phyloP scores from a whole-genome alignment of 371 early-diverging fungal genomes.

The Blakeslea trispora region DNA sequence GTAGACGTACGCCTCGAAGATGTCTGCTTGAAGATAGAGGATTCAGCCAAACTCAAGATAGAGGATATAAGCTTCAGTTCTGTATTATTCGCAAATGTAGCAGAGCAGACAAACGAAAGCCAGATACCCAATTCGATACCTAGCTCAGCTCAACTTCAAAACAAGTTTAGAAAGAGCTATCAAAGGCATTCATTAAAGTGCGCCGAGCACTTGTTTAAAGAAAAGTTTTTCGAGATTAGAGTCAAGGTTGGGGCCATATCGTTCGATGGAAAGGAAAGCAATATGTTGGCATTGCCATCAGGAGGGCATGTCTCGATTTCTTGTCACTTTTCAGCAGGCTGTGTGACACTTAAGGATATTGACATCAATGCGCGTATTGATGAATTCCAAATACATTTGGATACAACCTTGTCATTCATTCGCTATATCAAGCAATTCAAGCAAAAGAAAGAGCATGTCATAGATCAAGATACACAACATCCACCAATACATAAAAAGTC shows the following conservation, averaged over 20 bases:
- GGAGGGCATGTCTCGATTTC: constrained; percentile 39
- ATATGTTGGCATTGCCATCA: constrained; percentile 34
- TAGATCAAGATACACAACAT: neutral
- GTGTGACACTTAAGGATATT: constrained; percentile 47
- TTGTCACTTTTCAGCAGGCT: constrained; percentile 52
- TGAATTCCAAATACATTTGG: constrained; percentile 3
- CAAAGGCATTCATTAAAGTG: constrained; percentile 51
- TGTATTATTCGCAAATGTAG: constrained; percentile 38
- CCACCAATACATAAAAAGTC: neutral
- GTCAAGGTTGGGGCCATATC: constrained; percentile 34
- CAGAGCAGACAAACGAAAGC: constrained; percentile 1
- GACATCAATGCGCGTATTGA: constrained; percentile 26
- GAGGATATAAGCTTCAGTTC: constrained; percentile 35
- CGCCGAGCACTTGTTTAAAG: constrained; percentile 48
- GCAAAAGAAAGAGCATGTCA: neutral
- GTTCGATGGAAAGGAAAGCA: neutral
- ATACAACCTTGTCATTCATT: neutral
- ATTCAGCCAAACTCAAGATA: constrained; percentile 22
- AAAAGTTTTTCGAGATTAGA: constrained; percentile 51
- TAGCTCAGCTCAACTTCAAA: neutral
- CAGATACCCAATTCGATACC: constrained; percentile 13
- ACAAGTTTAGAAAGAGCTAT: constrained; percentile 24
- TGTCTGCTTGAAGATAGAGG: constrained; percentile 22
- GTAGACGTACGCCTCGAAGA: constrained; percentile 41
- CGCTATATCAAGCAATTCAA: neutral